phyloP scores from a whole-genome alignment of 2,329 filamentous ascomycete genomes.

The Diaporthe australafricana region DNA sequence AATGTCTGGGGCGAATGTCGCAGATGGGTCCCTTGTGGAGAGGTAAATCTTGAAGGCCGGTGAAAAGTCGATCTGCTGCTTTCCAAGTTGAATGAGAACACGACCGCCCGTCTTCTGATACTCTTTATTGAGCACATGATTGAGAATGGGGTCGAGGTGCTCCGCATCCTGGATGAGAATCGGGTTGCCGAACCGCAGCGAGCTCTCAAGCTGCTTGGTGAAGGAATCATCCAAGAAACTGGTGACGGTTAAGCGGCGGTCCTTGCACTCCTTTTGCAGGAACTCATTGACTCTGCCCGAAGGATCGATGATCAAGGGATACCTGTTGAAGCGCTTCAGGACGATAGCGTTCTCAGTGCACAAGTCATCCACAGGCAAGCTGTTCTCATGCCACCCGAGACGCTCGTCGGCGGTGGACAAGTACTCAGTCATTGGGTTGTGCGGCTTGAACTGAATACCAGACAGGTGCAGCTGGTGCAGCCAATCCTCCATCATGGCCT shows the following conservation, averaged over 20 bases:
- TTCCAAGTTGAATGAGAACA: conserved; percentile 97
- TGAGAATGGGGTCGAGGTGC: conserved; percentile 95
- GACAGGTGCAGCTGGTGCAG: conserved; percentile 91
- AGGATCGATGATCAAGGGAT: conserved; percentile 97
- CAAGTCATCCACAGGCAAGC: conserved; percentile 92
- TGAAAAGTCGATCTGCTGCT: conserved; percentile 99
- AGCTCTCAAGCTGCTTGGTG: conserved; percentile 97
- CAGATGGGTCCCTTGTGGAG: conserved; percentile 95
- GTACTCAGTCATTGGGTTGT: conserved; percentile 96
- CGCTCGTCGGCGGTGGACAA: conserved; percentile 96
- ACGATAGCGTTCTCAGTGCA: conserved; percentile 99
- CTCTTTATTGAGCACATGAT: conserved; percentile 98
- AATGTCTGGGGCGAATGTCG: conserved; percentile 93
- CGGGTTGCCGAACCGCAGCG: conserved; percentile 95
- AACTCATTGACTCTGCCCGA: conserved; percentile 96
- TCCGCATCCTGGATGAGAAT: conserved; percentile 99
- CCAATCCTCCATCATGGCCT: conserved; percentile 98
- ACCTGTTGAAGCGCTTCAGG: conserved; percentile 96
- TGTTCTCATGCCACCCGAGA: conserved; percentile 93
- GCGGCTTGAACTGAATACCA: conserved; percentile 92
- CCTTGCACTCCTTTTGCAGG: conserved; percentile 92
- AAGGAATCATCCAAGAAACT: conserved; percentile 99
- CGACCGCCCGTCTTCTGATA: conserved; percentile 98
- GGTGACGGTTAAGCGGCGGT: conserved; percentile 92
- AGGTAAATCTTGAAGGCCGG: conserved; percentile 95